Base-by-base conservation (phyloP, 2,329 filamentous ascomycete genomes). In the Alternaria postmessia region DNA sequence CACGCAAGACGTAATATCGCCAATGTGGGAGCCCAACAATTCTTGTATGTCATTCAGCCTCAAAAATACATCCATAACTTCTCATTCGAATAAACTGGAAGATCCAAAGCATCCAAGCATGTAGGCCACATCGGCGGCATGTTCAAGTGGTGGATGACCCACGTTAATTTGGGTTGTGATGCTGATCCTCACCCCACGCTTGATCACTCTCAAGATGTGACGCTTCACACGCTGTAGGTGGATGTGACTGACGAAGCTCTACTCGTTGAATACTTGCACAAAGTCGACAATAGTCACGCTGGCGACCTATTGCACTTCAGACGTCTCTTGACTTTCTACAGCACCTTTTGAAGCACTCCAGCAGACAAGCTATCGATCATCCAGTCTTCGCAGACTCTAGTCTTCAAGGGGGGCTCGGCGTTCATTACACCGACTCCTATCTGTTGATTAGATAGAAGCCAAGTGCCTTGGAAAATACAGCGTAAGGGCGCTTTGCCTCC, bases 401-500 rank as follows among this genome's bases (percentile, higher is more conserved):
- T n/a, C 1, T 18, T n/a, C 11, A 6, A 41, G 5, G 28, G 1
- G 11, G 5, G 3, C 14, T 26, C 16, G 3, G n/a, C n/a, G 16
- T 18, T 42, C 28, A 36, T 9, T 30, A 24, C 34, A 22, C 38
- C 12, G 52, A 39, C 36, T 14, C 28, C 44, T 36, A 39, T n/a
- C 20, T 16, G 46, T 30, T 8, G 16, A 14, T 41, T 7, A 3
- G 28, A n/a, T 51, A 24, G 30, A 38, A 36, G 47, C 54, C 55
- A 54, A 61, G 54, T 58, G 42, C 28, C 57, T 59, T 59, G 59
- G 52, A 42, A 20, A 47, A 55, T 57, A 53, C 54, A 41, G 20
- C 28, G 36, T n/a, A 44, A 46, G 56, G 24, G 28, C 38, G 32
- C 51, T 48, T 63, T 44, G 52, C 54, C 46, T 26, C 22, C 48